phyloP scores from a whole-genome alignment of 768 basidiomycete genomes.

The Mycena albidolilacea region DNA sequence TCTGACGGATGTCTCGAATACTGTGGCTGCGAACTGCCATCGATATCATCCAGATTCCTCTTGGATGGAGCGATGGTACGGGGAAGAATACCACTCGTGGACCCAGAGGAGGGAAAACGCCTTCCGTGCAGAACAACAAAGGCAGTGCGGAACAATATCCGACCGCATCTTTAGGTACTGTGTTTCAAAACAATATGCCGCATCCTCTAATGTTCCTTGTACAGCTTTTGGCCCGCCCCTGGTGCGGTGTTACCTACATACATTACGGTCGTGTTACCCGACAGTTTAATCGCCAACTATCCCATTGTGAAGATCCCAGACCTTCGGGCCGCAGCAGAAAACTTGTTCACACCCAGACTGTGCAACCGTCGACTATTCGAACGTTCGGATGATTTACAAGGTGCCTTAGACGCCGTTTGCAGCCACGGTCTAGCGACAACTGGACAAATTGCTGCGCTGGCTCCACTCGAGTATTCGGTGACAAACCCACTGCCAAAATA shows the following conservation, averaged over 20 bases:
- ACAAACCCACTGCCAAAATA: neutral
- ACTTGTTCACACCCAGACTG: slow-evolving; percentile 2
- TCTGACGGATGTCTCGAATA: neutral
- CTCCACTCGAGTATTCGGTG: neutral
- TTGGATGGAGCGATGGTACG: neutral
- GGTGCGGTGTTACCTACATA: neutral
- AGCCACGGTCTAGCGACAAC: neutral
- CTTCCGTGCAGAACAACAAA: neutral
- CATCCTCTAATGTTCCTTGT: no score
- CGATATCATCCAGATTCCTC: neutral
- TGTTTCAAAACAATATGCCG: no score
- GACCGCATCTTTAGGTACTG: neutral
- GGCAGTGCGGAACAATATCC: neutral
- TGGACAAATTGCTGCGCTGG: neutral
- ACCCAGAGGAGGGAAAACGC: neutral
- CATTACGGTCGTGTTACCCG: slow-evolving; percentile 1
- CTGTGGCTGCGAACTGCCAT: neutral
- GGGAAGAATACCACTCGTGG: neutral
- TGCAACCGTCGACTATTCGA: slow-evolving; percentile 22
- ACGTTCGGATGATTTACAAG: neutral
- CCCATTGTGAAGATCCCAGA: slow-evolving; percentile 15
- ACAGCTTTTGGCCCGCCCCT: slow-evolving; percentile 8
- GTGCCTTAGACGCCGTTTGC: neutral
- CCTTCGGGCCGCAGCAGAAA: slow-evolving; percentile 1
- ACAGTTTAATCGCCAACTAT: neutral